These are phyloP conservation scores for Sugiyamaella castrensis DNA, from an alignment of 1,139 yeast genomes.

Conservation along the genomic window DNA sequence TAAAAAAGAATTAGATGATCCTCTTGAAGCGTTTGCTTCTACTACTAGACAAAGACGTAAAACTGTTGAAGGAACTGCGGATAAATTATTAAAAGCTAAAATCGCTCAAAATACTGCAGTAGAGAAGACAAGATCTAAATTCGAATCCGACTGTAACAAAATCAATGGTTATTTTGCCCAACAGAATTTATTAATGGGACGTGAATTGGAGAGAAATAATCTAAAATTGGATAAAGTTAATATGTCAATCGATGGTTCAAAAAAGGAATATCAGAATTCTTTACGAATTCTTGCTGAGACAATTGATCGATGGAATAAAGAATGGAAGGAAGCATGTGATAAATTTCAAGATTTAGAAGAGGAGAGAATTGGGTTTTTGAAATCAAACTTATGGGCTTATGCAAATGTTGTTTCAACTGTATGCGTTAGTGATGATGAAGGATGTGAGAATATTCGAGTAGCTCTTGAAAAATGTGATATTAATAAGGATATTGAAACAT, in stretches of 20 bases:
- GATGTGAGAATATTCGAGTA: slow-evolving; percentile 67
- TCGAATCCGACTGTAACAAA: slow-evolving; percentile 57
- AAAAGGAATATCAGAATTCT: slow-evolving; percentile 58
- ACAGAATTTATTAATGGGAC: slow-evolving; percentile 73
- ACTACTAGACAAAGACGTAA: slow-evolving; percentile 47
- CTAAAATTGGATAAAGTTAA: slow-evolving; percentile 58
- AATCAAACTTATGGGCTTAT: slow-evolving; percentile 77
- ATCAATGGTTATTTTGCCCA: slow-evolving; percentile 59
- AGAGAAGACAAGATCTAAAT: slow-evolving; percentile 49
- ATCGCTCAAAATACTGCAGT: slow-evolving; percentile 40
- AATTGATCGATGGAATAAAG: slow-evolving; percentile 69
- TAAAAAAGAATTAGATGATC: slow-evolving; percentile 43
- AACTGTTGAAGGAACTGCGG: slow-evolving; percentile 46
- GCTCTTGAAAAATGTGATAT: slow-evolving; percentile 69
- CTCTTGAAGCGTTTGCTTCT: slow-evolving; percentile 43
- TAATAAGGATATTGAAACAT: slow-evolving; percentile 54
- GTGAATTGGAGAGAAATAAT: slow-evolving; percentile 67
- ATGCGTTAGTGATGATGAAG: slow-evolving; percentile 75
- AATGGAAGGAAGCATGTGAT: slow-evolving; percentile 71
- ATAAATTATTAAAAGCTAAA: slow-evolving; percentile 44
- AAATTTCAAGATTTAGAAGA: slow-evolving; percentile 74
- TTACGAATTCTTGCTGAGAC: slow-evolving; percentile 60
- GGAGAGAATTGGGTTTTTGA: slow-evolving; percentile 71
- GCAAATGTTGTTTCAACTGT: slow-evolving; percentile 73
- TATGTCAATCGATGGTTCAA: slow-evolving; percentile 46